Percentiles rank a stretch among this genome's conserved stretches.
These are phyloP conservation scores for Coniophora puteana DNA, from an alignment of 1,284 basidiomycete genomes.

Conservation along the genomic window DNA sequence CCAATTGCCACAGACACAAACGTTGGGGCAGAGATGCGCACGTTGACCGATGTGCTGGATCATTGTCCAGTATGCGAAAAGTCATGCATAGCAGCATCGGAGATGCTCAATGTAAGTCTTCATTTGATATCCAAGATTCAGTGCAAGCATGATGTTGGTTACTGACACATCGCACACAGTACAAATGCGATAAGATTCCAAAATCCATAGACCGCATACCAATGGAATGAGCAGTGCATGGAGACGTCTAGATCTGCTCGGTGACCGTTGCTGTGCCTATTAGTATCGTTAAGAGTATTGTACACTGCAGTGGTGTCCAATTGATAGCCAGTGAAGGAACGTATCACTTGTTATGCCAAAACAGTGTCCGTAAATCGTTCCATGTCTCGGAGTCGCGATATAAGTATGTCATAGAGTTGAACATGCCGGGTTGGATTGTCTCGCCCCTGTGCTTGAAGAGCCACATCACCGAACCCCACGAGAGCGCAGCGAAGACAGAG, in stretches of 20 bases:
- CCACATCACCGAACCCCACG: conserved; percentile 99
- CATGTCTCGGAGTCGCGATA: conserved; percentile 75
- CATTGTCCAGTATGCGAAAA: conserved; percentile 49
- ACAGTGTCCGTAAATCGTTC: conserved; percentile 59
- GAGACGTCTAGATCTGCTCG: too few species aligned
- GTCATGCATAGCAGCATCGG: conserved; percentile 54
- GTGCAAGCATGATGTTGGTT: not conserved
- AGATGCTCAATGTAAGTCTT: conserved; percentile 56
- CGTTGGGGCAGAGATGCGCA: conserved; percentile 57
- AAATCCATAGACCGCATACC: conserved; percentile 32
- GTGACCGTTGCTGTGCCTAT: too few species aligned
- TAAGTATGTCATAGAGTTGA: conserved; percentile 77
- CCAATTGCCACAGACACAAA: conserved; percentile 45
- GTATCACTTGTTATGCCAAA: conserved; percentile 63
- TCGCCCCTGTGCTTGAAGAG: conserved; percentile 85
- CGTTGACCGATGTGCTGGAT: conserved; percentile 34
- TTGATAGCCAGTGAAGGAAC: too few species aligned
- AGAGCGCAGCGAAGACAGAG: conserved; percentile 83
- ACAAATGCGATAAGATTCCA: conserved; percentile 51
- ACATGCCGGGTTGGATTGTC: conserved; percentile 92
- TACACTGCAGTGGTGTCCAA: too few species aligned
- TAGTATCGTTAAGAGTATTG: too few species aligned
- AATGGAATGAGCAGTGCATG: too few species aligned
- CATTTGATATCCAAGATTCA: not conserved
- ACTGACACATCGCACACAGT: conserved; percentile 36